Evolutionary conservation across 805 yeast species (phyloP).

Genomic region (Monosporozyma aquatica): DNA sequence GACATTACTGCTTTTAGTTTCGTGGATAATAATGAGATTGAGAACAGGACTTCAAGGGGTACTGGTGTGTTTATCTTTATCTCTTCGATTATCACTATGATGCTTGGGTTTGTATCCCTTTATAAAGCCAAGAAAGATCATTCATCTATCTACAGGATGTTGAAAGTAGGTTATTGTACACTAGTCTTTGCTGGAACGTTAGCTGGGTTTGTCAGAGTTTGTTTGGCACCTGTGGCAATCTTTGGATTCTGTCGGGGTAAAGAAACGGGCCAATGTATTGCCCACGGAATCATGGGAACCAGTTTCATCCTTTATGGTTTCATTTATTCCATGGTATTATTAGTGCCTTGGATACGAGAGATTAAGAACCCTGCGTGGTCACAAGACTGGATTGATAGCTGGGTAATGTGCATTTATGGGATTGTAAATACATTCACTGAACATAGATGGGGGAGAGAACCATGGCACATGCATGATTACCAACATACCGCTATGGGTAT

Average conservation of each 20-base stretch:
- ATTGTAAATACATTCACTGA: constrained; percentile 91
- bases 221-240: constrained; percentile 74
- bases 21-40: constrained; percentile 57
- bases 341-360: constrained; percentile 65
- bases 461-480: constrained; percentile 87
- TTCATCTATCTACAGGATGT: constrained; percentile 14
- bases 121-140: constrained; percentile 40
- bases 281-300: constrained; percentile 95
- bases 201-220: constrained; percentile 70
- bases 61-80: constrained; percentile 33
- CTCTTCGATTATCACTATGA: neutral
- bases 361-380: constrained; percentile 36
- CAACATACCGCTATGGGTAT: constrained; percentile 97
- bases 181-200: constrained; percentile 40
- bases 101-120: neutral
- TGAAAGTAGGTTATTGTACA: constrained; percentile 34
- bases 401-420: constrained; percentile 82
- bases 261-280: constrained; percentile 91
- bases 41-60: constrained; percentile 58
- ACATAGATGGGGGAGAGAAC: constrained; percentile 86
- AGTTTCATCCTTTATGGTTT: constrained; percentile 78
- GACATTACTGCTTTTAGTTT: constrained; percentile 53
- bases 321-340: constrained; percentile 53
- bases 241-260: constrained; percentile 79
- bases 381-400: constrained; percentile 80